A percentile compares a stretch with the other conserved stretches of the same genome.
These are phyloP conservation scores for Euphorbia neoarborescens DNA, from an alignment of 441 rosid genomes.

Conservation along the genomic window DNA sequence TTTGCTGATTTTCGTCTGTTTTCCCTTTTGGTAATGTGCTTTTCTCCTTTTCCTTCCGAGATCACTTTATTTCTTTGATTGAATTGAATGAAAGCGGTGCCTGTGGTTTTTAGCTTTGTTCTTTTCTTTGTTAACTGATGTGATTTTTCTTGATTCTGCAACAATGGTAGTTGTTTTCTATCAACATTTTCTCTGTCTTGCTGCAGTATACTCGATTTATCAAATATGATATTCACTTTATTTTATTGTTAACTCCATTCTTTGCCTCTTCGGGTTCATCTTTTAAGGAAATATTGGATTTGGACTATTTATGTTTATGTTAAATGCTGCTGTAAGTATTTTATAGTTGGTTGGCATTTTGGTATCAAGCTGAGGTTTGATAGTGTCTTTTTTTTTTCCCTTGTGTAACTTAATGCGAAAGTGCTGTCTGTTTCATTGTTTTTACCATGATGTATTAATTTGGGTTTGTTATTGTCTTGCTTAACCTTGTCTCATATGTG, in stretches of 20 bases:
- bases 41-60: constrained; percentile 22
- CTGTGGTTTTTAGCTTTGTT: constrained; percentile 17
- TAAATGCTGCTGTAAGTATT: constrained; percentile 2
- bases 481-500: not conserved
- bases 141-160: constrained; percentile 4
- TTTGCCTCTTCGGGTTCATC: not conserved
- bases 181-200: constrained; percentile 9
- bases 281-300: not conserved
- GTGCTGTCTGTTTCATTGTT: not conserved
- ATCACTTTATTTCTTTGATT: constrained; percentile 6
- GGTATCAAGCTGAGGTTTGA: not conserved
- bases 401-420: not conserved
- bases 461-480: not conserved
- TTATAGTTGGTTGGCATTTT: not conserved
- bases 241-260: not conserved
- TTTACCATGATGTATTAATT: not conserved
- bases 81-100: constrained; percentile 22
- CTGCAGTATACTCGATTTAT: too few species aligned
- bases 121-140: constrained; percentile 9
- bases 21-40: constrained; percentile 27
- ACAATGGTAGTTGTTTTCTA: constrained; percentile 15
- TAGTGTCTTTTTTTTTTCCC: constrained; percentile 1
- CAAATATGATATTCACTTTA: not conserved
- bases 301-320: not conserved
- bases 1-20: constrained; percentile 23